Conservation (phyloP, 73 alveolate genomes). For the Stentor roeselii region DNA sequence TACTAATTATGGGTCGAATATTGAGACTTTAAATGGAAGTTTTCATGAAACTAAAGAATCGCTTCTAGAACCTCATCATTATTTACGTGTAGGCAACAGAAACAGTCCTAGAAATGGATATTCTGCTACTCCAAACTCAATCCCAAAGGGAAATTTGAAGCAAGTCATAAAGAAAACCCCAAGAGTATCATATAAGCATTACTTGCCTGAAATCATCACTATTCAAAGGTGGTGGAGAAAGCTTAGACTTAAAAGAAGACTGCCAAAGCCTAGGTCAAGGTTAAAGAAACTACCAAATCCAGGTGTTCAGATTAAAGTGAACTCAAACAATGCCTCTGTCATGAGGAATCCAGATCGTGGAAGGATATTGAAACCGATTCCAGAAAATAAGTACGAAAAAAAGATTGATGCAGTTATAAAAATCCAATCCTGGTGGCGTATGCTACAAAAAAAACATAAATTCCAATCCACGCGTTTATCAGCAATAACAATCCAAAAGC, state of each 20-base stretch:
- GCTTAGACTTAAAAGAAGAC: no score
- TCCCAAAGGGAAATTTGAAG: no score
- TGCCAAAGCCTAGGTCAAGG: background rate
- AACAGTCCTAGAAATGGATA: no score
- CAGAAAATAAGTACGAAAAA: background rate
- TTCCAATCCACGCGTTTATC: background rate
- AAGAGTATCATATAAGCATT: no score
- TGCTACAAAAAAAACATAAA: background rate
- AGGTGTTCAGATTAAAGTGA: background rate
- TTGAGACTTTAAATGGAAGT: no score
- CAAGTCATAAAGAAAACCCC: no score
- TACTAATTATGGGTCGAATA: no score
- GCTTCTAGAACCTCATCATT: no score
- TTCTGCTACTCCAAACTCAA: no score
- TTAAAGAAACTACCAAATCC: background rate
- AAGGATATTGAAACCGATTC: background rate
- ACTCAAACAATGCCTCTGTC: background rate
- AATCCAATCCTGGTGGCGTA: background rate
- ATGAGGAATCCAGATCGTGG: background rate
- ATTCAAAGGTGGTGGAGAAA: background rate
- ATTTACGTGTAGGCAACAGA: no score
- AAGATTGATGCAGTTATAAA: background rate
- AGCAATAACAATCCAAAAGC: constrained; percentile 5
- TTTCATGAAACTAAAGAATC: no score
- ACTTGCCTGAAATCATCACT: background rate